Percentiles rank a stretch among this genome's conserved stretches.
phyloP scores from a whole-genome alignment of 2,329 filamentous ascomycete genomes.

The Pseudogymnoascus sp. region DNA sequence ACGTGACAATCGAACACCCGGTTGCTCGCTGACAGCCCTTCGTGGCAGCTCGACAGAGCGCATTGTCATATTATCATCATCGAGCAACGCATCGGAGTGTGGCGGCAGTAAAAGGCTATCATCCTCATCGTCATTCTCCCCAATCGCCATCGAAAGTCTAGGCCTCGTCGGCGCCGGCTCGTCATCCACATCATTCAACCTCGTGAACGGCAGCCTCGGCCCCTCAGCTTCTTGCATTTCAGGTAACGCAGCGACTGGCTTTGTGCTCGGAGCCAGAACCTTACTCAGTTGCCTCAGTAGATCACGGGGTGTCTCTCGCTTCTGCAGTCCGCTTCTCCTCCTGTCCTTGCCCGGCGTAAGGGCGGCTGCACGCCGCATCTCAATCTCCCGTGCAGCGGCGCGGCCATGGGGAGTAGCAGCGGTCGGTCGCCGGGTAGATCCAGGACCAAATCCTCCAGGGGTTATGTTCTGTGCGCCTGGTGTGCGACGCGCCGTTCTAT shows the following conservation, averaged over 20 bases:
- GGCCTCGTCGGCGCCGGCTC: slow-evolving; percentile 39
- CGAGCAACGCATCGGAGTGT: slow-evolving; percentile 45
- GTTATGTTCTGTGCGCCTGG: slow-evolving; percentile 22
- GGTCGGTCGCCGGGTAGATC: slow-evolving; percentile 21
- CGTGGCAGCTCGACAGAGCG: slow-evolving; percentile 53
- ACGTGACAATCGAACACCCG: slow-evolving; percentile 37
- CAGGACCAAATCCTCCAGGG: slow-evolving; percentile 17
- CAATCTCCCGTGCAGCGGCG: slow-evolving; percentile 49
- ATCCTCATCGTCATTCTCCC: slow-evolving; percentile 38
- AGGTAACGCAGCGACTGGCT: slow-evolving; percentile 24
- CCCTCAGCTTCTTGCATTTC: slow-evolving; percentile 12
- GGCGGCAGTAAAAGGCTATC: slow-evolving; percentile 40
- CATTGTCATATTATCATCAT: slow-evolving; percentile 51
- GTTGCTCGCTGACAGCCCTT: slow-evolving; percentile 40
- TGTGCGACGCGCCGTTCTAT: slow-evolving; percentile 20
- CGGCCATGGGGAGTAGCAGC: slow-evolving; percentile 49
- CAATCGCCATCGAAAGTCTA: slow-evolving; percentile 46
- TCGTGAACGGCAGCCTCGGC: slow-evolving; percentile 15
- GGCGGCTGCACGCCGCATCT: slow-evolving; percentile 49
- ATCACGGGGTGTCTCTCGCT: slow-evolving; percentile 48
- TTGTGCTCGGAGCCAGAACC: slow-evolving; percentile 39
- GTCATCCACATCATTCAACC: slow-evolving; percentile 33
- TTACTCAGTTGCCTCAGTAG: slow-evolving; percentile 46
- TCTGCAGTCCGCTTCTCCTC: slow-evolving; percentile 47
- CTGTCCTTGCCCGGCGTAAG: slow-evolving; percentile 52